A percentile compares a stretch with the other conserved stretches of the same genome.
These are phyloP conservation scores for Trichoderma afroharzianum DNA, from an alignment of 2,329 filamentous ascomycete species.

Conservation along the genomic window DNA sequence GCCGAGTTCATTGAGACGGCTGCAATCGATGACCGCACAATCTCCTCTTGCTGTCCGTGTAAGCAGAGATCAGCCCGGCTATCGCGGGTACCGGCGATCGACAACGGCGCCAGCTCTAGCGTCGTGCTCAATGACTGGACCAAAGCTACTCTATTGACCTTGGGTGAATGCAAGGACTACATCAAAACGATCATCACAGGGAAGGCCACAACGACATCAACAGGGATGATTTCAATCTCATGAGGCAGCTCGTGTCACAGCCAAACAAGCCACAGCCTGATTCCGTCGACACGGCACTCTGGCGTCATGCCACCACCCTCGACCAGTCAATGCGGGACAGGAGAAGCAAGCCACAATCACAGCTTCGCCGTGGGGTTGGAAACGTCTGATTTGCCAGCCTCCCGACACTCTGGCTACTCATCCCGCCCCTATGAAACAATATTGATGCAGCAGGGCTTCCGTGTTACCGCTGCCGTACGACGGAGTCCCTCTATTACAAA, in stretches of 20 bases:
- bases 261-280: neutral
- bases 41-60: neutral
- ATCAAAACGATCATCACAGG: neutral
- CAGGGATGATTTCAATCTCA: neutral
- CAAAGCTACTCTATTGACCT: neutral
- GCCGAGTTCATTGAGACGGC: neutral
- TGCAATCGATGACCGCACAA: neutral
- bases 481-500: neutral
- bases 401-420: neutral
- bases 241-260: neutral
- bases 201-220: neutral
- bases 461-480: neutral
- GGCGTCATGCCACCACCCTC: neutral
- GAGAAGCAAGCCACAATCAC: neutral
- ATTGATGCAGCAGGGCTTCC: neutral
- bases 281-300: neutral
- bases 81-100: neutral
- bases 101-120: neutral
- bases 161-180: neutral
- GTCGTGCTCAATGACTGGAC: neutral
- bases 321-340: neutral
- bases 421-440: neutral
- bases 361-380: neutral
- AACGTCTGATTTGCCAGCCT: neutral
- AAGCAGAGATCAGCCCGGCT: neutral